Evolutionary conservation across 1,284 basidiomycete species (phyloP), one percentile per base, ranked within the genome.

Genomic region (Tilletia horrida): DNA sequence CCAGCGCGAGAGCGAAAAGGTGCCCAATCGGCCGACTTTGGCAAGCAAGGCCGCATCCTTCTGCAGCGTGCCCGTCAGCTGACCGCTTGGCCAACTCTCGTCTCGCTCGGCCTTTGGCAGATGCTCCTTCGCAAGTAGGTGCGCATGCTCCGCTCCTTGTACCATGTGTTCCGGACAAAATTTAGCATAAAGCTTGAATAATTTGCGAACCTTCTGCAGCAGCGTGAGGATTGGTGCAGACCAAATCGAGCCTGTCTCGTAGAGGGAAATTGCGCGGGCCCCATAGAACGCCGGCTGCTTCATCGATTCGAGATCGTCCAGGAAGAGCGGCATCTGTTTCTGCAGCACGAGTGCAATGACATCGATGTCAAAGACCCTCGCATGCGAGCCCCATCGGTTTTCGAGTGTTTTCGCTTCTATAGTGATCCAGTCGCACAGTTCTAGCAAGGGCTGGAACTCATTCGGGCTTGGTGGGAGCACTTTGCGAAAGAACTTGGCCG

Each of bases 381-480:
- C 31, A 4, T 27, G 18, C 35, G 42, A n/a, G 7, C 43, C 31
- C 27, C 27, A 48, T 18, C 42, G 21, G 43, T 64, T 35, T 29
- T 45, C 21, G 8, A 64, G 45, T 29, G 14, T 27, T 13, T 45
- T 50, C 47, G 27, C 40, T 7, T 27, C 40, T 79, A 91, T 94
- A 84, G 96, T 92, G 9, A 97, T 84, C 85, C 94, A 94, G 63
- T 90, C 88, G 6, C 91, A 91, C 86, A 96, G 88, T 31, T 90
- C 83, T 61, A 95, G 83, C 35, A 93, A 84, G 4, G 74, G 72
- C 0, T 91, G 90, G 47, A 92, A 89, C 63, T 88, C 85, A 77
- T 92, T 92, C 62, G 44, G 31, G 23, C 31, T 27, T 9, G 25
- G 23, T 21, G 90, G 88, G 2, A 90, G 88, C 14, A 88, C 87